Base-by-base conservation (phyloP, 2,329 filamentous ascomycete species). In the Fusarium napiforme region DNA sequence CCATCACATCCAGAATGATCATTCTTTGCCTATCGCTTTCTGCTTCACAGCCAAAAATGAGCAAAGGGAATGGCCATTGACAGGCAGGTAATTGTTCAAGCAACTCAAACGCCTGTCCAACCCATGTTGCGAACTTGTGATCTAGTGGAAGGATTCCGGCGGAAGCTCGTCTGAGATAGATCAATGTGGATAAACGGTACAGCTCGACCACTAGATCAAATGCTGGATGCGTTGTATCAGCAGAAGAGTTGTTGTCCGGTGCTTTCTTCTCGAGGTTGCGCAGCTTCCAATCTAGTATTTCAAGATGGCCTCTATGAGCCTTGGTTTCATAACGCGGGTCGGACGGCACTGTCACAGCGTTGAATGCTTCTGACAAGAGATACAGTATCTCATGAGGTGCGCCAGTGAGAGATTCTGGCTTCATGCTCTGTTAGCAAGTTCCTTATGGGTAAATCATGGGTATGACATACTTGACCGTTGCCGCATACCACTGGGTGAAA, bases 131-230 rank as follows among this genome's bases (percentile, higher is more conserved):
- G 62, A 19, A 70, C 59, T 26, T 50, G 64, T 26, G 62, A 15
- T 32, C 72, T 49, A 34, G 57, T 42, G 4, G 72, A 2, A n/a
- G 75, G 1, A n/a, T 56, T 2, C 60, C 64, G 5, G 72, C 56
- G 3, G 75, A 76, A 0, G 69, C 67, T 10, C 79, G 76, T 21
- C 73, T 63, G 6, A 83, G 76, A 46, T 82, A 83, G 7, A 82
- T 60, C 15, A 81, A 55, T 6, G 75, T 73, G 0, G 80, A 72
- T 8, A 81, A 34, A 7, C 75, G 75, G 61, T 77, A 81, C 0
- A 82, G 64, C 55, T 81, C 69, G 12, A 71, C 45, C 4, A 47
- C 36, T 4, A 46, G 30, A 4, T 43, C 23, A 8, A 64, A 52
- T 14, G 9, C 6, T 1, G 9, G 8, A 14, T 18, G 10, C 5